Percentiles rank a stretch among this genome's conserved stretches.
phyloP scores from a whole-genome alignment of 805 yeast species.

The Cyberlindnera mycetangii region DNA sequence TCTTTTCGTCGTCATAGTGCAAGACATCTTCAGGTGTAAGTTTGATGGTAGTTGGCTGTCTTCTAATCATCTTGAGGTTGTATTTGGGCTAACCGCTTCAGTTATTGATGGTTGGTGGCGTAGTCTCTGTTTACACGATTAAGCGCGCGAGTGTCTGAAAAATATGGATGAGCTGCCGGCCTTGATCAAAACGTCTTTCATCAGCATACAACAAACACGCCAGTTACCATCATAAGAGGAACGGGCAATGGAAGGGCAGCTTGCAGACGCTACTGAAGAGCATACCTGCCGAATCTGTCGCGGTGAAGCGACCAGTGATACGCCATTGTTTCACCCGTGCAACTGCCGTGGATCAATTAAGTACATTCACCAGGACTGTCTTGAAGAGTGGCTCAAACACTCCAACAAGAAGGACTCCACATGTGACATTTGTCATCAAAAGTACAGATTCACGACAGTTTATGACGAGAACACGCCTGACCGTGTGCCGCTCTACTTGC shows the following conservation, averaged over 20 bases:
- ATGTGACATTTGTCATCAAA: slow-evolving; percentile 87
- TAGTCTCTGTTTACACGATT: not conserved
- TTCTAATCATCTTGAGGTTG: slow-evolving; percentile 50
- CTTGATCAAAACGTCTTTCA: not conserved
- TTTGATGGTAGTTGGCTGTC: slow-evolving; percentile 67
- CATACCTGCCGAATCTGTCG: slow-evolving; percentile 88
- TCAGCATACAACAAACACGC: not conserved
- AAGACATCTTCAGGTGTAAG: slow-evolving; percentile 65
- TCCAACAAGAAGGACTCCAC: slow-evolving; percentile 45
- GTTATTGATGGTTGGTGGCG: not conserved
- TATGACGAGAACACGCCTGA: slow-evolving; percentile 66
- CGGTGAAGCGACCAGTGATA: slow-evolving; percentile 75
- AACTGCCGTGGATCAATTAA: slow-evolving; percentile 91
- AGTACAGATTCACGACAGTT: slow-evolving; percentile 64
- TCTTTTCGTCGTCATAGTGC: slow-evolving; percentile 30
- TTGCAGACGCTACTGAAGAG: slow-evolving; percentile 28
- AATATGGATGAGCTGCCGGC: not conserved
- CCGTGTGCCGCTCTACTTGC: slow-evolving; percentile 51
- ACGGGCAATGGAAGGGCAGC: not conserved
- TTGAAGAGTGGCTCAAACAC: slow-evolving; percentile 79
- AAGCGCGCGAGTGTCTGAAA: not conserved
- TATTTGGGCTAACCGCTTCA: not conserved
- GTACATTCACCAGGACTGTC: slow-evolving; percentile 89
- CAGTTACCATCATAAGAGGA: not conserved
- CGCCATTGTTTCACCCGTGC: slow-evolving; percentile 89